Conservation (phyloP, 2,329 filamentous ascomycete genomes). For the Microsporum canis region DNA sequence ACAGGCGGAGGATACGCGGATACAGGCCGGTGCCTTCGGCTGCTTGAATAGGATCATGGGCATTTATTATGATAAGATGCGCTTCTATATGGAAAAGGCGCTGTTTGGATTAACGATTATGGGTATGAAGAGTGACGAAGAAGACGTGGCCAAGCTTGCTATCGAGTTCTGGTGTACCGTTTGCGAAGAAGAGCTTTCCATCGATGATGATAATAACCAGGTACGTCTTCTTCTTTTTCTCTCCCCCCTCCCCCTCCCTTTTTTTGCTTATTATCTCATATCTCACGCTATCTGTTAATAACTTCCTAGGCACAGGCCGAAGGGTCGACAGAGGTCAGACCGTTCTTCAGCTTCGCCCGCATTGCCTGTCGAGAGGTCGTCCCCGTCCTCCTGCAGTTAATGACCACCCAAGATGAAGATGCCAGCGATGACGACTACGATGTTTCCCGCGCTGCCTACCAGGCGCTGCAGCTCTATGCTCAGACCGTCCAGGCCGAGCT, state of each 20-base stretch:
- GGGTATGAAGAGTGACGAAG: conserved; percentile 96
- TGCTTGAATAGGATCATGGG: conserved; percentile 98
- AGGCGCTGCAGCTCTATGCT: conserved; percentile 89
- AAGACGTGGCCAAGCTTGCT: conserved; percentile 94
- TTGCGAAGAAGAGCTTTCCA: conserved; percentile 94
- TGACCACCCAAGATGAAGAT: conserved; percentile 97
- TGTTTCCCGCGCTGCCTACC: conserved; percentile 84
- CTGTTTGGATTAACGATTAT: conserved; percentile 94
- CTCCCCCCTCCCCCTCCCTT: background rate
- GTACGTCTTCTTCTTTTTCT: conserved; percentile 34
- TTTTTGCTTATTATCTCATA: background rate
- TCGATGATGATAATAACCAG: conserved; percentile 90
- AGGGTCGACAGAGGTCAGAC: conserved; percentile 70
- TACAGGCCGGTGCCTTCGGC: conserved; percentile 92
- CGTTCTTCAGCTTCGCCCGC: conserved; percentile 90
- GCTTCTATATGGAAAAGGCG: conserved; percentile 99
- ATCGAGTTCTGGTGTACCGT: conserved; percentile 99
- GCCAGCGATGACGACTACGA: conserved; percentile 97
- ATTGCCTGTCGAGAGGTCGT: conserved; percentile 91
- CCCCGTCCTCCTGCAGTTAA: conserved; percentile 73
- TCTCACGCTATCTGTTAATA: background rate
- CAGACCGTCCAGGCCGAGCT: conserved; percentile 79
- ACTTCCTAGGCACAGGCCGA: conserved; percentile 47
- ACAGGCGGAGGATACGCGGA: conserved; percentile 77
- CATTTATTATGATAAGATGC: conserved; percentile 99